phyloP scores from a whole-genome alignment of 2,329 filamentous ascomycete genomes.

The Diplodia sapinea region DNA sequence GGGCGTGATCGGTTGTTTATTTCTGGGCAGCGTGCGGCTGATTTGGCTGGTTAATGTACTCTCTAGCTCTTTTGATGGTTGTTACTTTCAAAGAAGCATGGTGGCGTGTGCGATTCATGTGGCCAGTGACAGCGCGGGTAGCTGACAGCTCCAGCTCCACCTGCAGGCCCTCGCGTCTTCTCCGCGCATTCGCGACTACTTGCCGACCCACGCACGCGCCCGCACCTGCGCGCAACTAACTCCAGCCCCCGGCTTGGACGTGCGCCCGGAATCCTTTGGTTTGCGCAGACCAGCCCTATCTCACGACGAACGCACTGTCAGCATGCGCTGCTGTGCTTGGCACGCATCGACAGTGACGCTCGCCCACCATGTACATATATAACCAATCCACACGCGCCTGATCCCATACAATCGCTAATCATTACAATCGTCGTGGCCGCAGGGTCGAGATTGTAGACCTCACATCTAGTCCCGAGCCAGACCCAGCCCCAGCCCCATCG shows the following conservation, averaged over 20 bases:
- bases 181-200: conserved; percentile 10
- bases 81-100: background rate
- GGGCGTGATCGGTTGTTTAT: background rate
- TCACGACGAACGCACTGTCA: background rate
- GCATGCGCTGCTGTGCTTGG: background rate
- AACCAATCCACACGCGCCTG: background rate
- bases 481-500: background rate
- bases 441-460: conserved; percentile 13
- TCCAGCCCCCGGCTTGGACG: background rate
- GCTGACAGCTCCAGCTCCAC: background rate
- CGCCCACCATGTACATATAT: conserved; percentile 9
- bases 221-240: background rate
- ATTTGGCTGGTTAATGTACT: background rate
- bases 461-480: background rate
- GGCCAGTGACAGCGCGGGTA: background rate
- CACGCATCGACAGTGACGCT: conserved; percentile 3
- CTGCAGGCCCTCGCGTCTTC: conserved; percentile 12
- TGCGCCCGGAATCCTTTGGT: background rate
- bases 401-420: background rate
- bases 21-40: background rate
- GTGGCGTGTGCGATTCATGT: background rate
- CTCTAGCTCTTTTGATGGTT: background rate
- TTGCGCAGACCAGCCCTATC: background rate
- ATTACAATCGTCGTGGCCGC: background rate
- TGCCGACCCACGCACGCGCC: too few relatives aligned